Evolutionary conservation across 306 rosid species (phyloP).

Genomic region (Acacia melanoxylon): DNA sequence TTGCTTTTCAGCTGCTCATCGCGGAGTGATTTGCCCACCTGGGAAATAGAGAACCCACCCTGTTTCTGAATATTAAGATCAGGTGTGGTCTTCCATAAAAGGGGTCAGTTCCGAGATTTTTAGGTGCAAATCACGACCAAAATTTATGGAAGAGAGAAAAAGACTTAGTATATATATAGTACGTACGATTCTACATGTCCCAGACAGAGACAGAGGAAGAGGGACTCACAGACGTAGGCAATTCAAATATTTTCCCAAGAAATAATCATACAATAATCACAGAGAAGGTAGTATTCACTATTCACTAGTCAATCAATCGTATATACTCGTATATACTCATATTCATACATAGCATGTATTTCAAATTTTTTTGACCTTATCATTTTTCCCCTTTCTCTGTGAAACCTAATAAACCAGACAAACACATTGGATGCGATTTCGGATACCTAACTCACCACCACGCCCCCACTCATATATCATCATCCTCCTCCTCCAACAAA

Average conservation of each 20-base stretch:
- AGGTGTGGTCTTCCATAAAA: conserved; percentile 46
- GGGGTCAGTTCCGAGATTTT: conserved; percentile 36
- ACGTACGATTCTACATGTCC: neutral
- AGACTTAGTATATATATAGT: neutral
- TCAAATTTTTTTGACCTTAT: neutral
- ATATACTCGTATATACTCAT: neutral
- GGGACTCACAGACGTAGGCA: conserved; percentile 8
- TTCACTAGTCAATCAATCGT: no score
- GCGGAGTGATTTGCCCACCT: conserved; percentile 32
- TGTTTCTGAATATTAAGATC: neutral
- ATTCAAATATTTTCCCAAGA: neutral
- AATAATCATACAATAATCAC: conserved; percentile 20
- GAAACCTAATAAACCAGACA: conserved; percentile 15
- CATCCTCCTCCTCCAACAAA: neutral
- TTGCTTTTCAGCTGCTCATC: conserved; percentile 25
- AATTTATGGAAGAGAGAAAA: neutral
- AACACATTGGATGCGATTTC: no score
- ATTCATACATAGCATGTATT: neutral
- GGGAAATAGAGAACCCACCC: conserved; percentile 22
- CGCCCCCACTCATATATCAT: neutral
- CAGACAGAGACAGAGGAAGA: neutral
- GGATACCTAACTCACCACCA: no score
- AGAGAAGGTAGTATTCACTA: neutral
- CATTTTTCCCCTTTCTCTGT: neutral
- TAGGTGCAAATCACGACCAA: conserved; percentile 20